Base-by-base conservation (phyloP, 2,329 filamentous ascomycete genomes). In the Clonostachys byssicola region DNA sequence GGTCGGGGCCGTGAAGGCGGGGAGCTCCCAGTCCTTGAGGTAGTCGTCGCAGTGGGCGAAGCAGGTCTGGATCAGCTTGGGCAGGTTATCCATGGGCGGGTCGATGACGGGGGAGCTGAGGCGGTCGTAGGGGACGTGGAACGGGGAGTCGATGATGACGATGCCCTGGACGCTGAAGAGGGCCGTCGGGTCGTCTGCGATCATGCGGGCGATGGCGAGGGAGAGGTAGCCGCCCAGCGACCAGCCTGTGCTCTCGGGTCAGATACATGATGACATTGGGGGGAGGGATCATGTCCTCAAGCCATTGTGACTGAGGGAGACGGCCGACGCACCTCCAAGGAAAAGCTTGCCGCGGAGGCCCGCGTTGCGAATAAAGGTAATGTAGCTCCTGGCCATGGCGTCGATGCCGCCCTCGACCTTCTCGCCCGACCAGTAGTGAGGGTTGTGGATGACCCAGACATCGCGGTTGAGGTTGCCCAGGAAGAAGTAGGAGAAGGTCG, bases 361-460 rank as follows among this genome's bases (percentile, higher is more conserved):
- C 34, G 54, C 52, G 10, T 50, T 47, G 30, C 47, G 46, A 41
- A 63, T 56, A 34, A 54, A 45, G 5, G 48, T 47, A 17, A 61
- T 54, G 46, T 63, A 63, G 36, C 55, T 52, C n/a, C 43, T 43
- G 18, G 57, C 59, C 59, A 63, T 60, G 46, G 60, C 55, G 20
- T 61, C 57, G 48, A 61, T 52, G 33, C 60, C 60, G 12, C 60
- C 60, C 43, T 55, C 53, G 53, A 54, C 60, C 5, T 46, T 33
- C 48, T 51, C 47, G 10, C 52, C 56, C 4, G 54, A 52, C 16
- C 53, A 61, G 45, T 52, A 63, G 30, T 57, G 54, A 13, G 58
- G 58, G 45, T 62, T 57, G 48, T 62, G 60, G 36, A 63, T 52
- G 33, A 58, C 60, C 60, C 60, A 63, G 16, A 63, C 60, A 16